These are phyloP conservation scores for Phytophthora pisi DNA, from an alignment of 352 stramenopile species.

Conservation along the genomic window DNA sequence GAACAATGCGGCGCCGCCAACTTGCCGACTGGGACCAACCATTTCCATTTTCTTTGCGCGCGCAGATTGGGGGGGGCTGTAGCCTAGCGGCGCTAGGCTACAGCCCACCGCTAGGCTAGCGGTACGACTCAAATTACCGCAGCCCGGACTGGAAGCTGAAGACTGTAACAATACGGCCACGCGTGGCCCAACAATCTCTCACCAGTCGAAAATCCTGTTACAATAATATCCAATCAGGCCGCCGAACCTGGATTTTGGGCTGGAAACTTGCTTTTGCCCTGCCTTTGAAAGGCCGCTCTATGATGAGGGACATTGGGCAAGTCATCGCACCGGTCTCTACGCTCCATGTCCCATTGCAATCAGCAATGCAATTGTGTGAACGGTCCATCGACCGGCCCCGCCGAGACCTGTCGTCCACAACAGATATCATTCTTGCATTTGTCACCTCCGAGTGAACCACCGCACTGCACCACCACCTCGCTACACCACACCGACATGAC, in stretches of 20 bases:
- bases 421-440: constrained; percentile 36
- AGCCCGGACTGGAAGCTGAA: too few species aligned
- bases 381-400: constrained; percentile 11
- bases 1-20: background rate
- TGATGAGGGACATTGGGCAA: constrained; percentile 18
- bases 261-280: constrained; percentile 22
- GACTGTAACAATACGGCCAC: too few species aligned
- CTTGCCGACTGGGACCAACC: background rate
- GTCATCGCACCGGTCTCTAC: constrained; percentile 20
- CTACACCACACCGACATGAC: constrained; percentile 29
- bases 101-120: too few species aligned
- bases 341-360: constrained; percentile 37
- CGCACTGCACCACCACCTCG: constrained; percentile 14
- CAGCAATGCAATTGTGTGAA: constrained; percentile 25
- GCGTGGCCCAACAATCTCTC: constrained; percentile 18
- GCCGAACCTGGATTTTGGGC: constrained; percentile 29
- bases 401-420: constrained; percentile 18
- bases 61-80: background rate
- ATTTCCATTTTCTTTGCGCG: background rate
- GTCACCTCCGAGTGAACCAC: constrained; percentile 28
- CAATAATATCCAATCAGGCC: constrained; percentile 39
- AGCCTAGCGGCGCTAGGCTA: too few species aligned
- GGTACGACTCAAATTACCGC: background rate
- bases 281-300: constrained; percentile 17
- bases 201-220: constrained; percentile 39